A percentile compares a stretch with the other conserved stretches of the same genome.
These are phyloP conservation scores for Heritiera fomes DNA, from an alignment of 345 rosid species.

Conservation along the genomic window DNA sequence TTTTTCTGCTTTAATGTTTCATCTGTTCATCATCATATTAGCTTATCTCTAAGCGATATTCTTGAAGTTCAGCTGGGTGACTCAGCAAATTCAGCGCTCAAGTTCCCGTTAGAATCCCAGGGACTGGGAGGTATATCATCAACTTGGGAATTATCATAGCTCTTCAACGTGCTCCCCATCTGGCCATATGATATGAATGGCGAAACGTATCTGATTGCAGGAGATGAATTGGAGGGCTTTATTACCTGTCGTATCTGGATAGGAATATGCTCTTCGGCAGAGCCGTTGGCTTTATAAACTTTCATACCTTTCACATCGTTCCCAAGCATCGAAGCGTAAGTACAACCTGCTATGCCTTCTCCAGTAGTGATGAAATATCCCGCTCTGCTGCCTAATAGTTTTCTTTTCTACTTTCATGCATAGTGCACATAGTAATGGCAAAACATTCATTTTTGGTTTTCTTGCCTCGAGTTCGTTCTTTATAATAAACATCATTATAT, in stretches of 20 bases:
- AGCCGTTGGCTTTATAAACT: slow-evolving; percentile 48
- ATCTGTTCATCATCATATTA: background rate
- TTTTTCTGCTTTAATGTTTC: background rate
- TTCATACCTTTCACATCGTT: too few relatives aligned
- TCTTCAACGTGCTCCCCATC: background rate
- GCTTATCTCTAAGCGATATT: background rate
- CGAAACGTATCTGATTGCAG: slow-evolving; percentile 37
- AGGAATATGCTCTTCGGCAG: slow-evolving; percentile 82
- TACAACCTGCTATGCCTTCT: background rate
- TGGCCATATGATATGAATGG: slow-evolving; percentile 15
- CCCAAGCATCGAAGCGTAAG: background rate
- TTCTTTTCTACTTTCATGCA: background rate
- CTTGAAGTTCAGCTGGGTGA: background rate
- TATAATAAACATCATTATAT: background rate
- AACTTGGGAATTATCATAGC: background rate
- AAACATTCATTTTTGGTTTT: background rate
- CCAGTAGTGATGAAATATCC: background rate
- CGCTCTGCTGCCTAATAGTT: background rate
- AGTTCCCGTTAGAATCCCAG: slow-evolving; percentile 61
- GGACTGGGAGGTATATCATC: slow-evolving; percentile 48
- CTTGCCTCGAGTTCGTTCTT: background rate
- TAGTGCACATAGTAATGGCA: background rate
- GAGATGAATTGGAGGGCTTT: slow-evolving; percentile 75
- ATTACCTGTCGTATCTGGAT: slow-evolving; percentile 86
- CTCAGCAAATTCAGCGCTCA: slow-evolving; percentile 48